Percentiles rank a stretch among this genome's conserved stretches.
Evolutionary conservation across 1,284 basidiomycete genomes (phyloP).

Genomic region (Microstroma glucosiphilum): DNA sequence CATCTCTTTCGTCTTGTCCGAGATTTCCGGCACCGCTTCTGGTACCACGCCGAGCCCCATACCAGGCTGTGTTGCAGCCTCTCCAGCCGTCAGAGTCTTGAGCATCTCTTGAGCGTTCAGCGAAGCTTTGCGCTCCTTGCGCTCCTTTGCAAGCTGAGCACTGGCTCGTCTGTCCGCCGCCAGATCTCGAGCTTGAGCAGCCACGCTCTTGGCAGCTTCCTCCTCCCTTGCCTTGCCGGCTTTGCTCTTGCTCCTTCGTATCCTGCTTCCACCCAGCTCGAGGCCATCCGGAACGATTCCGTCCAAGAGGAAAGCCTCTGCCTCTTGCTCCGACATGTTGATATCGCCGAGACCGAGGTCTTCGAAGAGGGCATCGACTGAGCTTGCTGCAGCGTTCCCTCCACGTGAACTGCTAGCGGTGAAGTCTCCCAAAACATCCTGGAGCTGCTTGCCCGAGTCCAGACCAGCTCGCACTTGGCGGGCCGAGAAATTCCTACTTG

Average conservation of each 20-base stretch:
- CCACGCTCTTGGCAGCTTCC: constrained; percentile 27
- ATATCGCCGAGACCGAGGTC: constrained; percentile 39
- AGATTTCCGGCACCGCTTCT: constrained; percentile 1
- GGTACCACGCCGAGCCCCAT: neutral
- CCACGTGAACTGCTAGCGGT: neutral
- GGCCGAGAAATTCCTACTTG: constrained; percentile 18
- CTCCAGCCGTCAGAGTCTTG: neutral
- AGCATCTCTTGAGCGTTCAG: neutral
- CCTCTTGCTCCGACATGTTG: constrained; percentile 38
- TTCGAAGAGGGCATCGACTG: constrained; percentile 39
- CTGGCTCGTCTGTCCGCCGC: constrained; percentile 10
- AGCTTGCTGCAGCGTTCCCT: neutral
- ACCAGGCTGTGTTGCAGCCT: neutral
- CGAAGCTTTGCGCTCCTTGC: constrained; percentile 6
- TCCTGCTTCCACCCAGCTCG: constrained; percentile 22
- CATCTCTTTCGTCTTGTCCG: constrained; percentile 5
- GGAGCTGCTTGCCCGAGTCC: constrained; percentile 2
- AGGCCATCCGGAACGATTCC: constrained; percentile 36
- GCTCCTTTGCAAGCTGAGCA: constrained; percentile 5
- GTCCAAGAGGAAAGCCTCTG: constrained; percentile 36
- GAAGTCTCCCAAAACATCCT: constrained; percentile 22
- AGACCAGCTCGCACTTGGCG: constrained; percentile 3
- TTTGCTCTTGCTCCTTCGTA: constrained; percentile 20
- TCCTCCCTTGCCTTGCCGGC: constrained; percentile 36
- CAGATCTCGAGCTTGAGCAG: constrained; percentile 23